A percentile compares a stretch with the other conserved stretches of the same genome.
Evolutionary conservation across 768 basidiomycete genomes (phyloP).

Genomic region (Agaricus sinodeliciosus): DNA sequence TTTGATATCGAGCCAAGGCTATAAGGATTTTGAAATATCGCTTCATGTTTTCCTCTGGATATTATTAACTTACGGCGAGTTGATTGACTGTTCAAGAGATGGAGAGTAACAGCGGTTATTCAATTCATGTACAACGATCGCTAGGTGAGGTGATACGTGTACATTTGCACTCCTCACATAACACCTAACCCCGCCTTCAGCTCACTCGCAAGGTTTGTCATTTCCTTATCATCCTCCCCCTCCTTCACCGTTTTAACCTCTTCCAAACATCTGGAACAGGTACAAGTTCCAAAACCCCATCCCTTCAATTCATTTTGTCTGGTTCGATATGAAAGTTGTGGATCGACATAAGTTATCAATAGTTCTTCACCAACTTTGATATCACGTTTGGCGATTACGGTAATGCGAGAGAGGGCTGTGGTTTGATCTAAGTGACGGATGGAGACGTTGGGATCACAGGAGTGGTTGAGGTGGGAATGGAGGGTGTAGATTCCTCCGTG

Average conservation of each 20-base stretch:
- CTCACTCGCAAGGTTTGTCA: constrained; percentile 49
- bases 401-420: constrained; percentile 66
- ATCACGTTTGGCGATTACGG: constrained; percentile 56
- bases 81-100: too few species aligned
- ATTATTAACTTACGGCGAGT: too few species aligned
- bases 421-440: constrained; percentile 71
- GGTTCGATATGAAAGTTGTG: constrained; percentile 36
- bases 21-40: too few species aligned
- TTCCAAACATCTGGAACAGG: constrained; percentile 57
- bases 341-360: constrained; percentile 73
- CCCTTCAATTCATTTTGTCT: constrained; percentile 50
- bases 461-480: constrained; percentile 86
- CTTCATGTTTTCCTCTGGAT: too few species aligned
- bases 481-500: constrained; percentile 83
- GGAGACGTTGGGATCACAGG: constrained; percentile 73
- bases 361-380: constrained; percentile 74
- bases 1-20: too few species aligned
- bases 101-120: too few species aligned
- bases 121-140: too few species aligned
- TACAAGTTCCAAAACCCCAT: constrained; percentile 74
- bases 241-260: constrained; percentile 42
- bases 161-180: constrained; percentile 18
- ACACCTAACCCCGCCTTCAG: constrained; percentile 62
- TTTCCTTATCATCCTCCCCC: constrained; percentile 20
- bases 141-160: too few species aligned